phyloP scores from a whole-genome alignment of 345 rosid species.

The Theobroma cacao region DNA sequence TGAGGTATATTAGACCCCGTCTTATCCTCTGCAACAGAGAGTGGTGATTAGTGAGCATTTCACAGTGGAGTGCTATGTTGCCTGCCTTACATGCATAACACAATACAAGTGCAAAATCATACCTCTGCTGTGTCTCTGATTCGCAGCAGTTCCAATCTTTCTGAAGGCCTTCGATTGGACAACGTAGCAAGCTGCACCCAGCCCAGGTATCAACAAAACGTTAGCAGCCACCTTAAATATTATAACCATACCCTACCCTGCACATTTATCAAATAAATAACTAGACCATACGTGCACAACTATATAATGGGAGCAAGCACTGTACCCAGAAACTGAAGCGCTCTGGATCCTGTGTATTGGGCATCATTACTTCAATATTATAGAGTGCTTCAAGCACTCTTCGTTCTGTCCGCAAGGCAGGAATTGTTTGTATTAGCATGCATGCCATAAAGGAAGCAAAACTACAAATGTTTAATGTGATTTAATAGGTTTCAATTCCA shows the following conservation, averaged over 20 bases:
- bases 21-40: slow-evolving; percentile 63
- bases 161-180: slow-evolving; percentile 71
- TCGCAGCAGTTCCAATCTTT: slow-evolving; percentile 81
- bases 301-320: background rate
- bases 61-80: background rate
- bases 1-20: slow-evolving; percentile 63
- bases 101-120: slow-evolving; percentile 10
- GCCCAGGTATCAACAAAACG: too few species aligned
- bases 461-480: background rate
- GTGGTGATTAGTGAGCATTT: background rate
- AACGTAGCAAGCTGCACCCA: slow-evolving; percentile 74
- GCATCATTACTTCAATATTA: slow-evolving; percentile 79
- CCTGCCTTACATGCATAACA: too few species aligned
- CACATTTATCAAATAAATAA: background rate
- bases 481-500: background rate
- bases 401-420: slow-evolving; percentile 44
- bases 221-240: slow-evolving; percentile 9
- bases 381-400: slow-evolving; percentile 59
- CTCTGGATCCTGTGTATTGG: slow-evolving; percentile 72
- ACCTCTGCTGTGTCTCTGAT: slow-evolving; percentile 87
- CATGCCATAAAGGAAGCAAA: background rate
- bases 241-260: background rate
- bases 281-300: background rate
- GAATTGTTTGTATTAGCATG: slow-evolving; percentile 13
- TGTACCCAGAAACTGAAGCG: slow-evolving; percentile 95